Percentiles rank a stretch among this genome's conserved stretches.
Evolutionary conservation across 1,139 yeast species (phyloP).

Genomic region (Hyphopichia wangnamkhiaoensis): DNA sequence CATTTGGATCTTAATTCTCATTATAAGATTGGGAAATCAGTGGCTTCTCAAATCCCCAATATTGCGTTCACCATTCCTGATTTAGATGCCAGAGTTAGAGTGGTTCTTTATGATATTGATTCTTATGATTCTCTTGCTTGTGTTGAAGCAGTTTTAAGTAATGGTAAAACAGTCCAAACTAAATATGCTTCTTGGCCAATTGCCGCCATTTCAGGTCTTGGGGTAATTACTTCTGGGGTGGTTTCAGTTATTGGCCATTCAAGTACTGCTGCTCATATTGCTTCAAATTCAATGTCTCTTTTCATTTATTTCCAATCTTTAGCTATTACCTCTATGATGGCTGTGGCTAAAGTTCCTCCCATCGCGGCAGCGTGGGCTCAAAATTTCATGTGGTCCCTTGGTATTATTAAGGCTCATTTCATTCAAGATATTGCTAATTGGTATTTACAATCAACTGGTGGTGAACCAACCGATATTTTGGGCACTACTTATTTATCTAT

Average conservation of each 20-base stretch:
- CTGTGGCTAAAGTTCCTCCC: slow-evolving; percentile 90
- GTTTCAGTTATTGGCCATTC: slow-evolving; percentile 88
- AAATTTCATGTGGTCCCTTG: slow-evolving; percentile 95
- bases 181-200: slow-evolving; percentile 96
- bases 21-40: slow-evolving; percentile 42
- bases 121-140: slow-evolving; percentile 67
- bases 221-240: slow-evolving; percentile 83
- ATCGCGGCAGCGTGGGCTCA: slow-evolving; percentile 99
- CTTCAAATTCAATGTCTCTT: slow-evolving; percentile 89
- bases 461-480: slow-evolving; percentile 74
- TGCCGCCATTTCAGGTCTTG: slow-evolving; percentile 87
- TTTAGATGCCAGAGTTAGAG: slow-evolving; percentile 87
- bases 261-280: slow-evolving; percentile 94
- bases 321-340: slow-evolving; percentile 95
- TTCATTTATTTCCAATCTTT: slow-evolving; percentile 92
- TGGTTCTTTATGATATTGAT: slow-evolving; percentile 56
- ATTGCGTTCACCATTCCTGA: slow-evolving; percentile 92
- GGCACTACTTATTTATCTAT: slow-evolving; percentile 60
- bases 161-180: slow-evolving; percentile 94
- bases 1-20: slow-evolving; percentile 71
- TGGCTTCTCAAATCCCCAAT: slow-evolving; percentile 65
- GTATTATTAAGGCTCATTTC: slow-evolving; percentile 76
- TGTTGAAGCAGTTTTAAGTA: slow-evolving; percentile 82
- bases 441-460: slow-evolving; percentile 98
- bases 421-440: slow-evolving; percentile 88